Percentiles rank a stretch among this genome's conserved stretches.
Conservation (phyloP, 169 alveolate genomes). For the Plasmodium berghei region DNA sequence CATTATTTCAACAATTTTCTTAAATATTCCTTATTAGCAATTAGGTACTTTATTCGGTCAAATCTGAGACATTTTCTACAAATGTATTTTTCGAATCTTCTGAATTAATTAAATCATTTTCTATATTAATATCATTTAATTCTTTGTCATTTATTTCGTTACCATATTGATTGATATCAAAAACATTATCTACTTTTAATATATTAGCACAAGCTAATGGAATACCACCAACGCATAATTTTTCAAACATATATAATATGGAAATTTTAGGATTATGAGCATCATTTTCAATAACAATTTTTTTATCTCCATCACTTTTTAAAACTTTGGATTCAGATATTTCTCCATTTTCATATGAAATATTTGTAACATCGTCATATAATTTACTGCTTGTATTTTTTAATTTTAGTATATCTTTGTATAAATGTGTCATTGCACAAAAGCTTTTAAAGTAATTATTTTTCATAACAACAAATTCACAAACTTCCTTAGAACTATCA, state of each 20-base stretch:
- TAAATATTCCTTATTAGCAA: too few species aligned
- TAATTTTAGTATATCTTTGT: conserved; percentile 15
- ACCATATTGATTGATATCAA: conserved; percentile 23
- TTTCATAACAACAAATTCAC: conserved; percentile 38
- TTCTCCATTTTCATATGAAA: conserved; percentile 36
- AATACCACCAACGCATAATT: conserved; percentile 70
- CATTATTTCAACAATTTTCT: too few species aligned
- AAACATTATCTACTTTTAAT: conserved; percentile 35
- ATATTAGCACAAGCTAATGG: conserved; percentile 69
- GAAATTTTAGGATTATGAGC: conserved; percentile 48
- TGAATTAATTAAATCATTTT: background rate
- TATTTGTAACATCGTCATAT: conserved; percentile 26
- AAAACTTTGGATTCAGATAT: conserved; percentile 27
- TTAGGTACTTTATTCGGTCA: conserved; percentile 8
- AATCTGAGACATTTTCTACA: conserved; percentile 37
- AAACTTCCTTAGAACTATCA: conserved; percentile 40
- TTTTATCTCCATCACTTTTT: conserved; percentile 36
- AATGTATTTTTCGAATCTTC: background rate
- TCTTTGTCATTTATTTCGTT: background rate
- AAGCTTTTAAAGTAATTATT: conserved; percentile 17
- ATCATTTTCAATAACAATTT: conserved; percentile 44
- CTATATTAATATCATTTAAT: background rate
- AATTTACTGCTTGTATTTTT: conserved; percentile 22
- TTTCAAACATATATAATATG: conserved; percentile 44
- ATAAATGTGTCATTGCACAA: conserved; percentile 23